Evolutionary conservation across 2,329 filamentous ascomycete species (phyloP), one percentile per base, ranked within the genome.

Genomic region (Nannizziopsis arthrosporioides): DNA sequence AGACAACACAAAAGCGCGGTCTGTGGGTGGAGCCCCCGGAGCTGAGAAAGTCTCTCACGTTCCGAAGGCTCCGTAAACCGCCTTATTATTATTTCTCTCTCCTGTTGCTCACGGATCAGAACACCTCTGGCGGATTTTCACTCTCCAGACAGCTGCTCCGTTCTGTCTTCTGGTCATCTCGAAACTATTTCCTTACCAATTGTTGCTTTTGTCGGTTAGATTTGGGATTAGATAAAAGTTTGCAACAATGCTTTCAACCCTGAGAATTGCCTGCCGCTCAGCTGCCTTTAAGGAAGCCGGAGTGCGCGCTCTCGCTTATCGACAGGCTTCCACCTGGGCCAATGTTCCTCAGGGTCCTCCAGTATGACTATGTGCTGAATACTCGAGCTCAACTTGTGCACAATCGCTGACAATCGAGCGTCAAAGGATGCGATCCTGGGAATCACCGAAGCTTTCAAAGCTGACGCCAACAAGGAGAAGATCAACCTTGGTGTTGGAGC

Each of bases 401-500:
- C 19, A 36, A 37, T 41, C 19, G 22, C 44, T 48, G 15, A 42
- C 44, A 31, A 48, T 35, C 43, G 38, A 40, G 34, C 27, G 42
- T 38, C 6, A 32, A 31, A 66, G 63, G 65, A 68, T 59, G 70
- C 70, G 27, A 73, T 73, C 56, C 63, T 73, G 53, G 71, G 72
- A 62, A 72, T 98, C 72, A 96, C 92, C 55, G 92, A 98, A 74
- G 92, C 92, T 53, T 98, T 92, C 84, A 98, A 96, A 78, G 89
- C 89, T 70, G 92, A 98, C 68, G 78, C 75, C 62, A 90, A 93
- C 70, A 74, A 80, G 55, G 81, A 94, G 75, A 98, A 96, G 81
- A 96, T 98, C 77, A 96, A 96, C 75, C 75, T 98, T 53, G 92
- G 89, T 73, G 92, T 96, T 58, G 92, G 92, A 63, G 92, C 92